A percentile compares a stretch with the other conserved stretches of the same genome.
Conservation (phyloP, 1,284 basidiomycete genomes). For the Kwoniella shivajii region DNA sequence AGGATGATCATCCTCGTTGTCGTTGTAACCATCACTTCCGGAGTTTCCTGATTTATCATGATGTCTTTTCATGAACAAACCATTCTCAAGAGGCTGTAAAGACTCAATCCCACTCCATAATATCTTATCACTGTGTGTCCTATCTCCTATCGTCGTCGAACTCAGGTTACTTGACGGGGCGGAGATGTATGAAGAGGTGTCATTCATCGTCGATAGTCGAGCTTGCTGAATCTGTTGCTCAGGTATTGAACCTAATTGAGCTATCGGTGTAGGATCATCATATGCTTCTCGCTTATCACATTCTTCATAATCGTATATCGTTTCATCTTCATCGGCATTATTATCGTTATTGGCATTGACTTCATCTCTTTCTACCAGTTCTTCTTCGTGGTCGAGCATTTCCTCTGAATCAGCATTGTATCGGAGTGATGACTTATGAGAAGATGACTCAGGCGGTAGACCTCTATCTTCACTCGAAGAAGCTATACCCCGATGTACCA, state of each 20-base stretch:
- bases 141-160: neutral
- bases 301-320: neutral
- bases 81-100: neutral
- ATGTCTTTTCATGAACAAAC: conserved; percentile 5
- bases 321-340: neutral
- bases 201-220: neutral
- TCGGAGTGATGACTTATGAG: neutral
- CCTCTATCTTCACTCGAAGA: no score
- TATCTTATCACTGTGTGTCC: conserved; percentile 11
- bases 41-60: conserved; percentile 3
- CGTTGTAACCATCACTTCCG: neutral
- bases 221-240: neutral
- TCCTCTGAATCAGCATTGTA: neutral
- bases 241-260: neutral
- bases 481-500: conserved; percentile 11
- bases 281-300: conserved; percentile 8
- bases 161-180: no score
- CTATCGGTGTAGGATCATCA: neutral
- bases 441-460: neutral
- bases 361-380: conserved; percentile 1
- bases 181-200: neutral
- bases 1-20: neutral
- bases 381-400: neutral
- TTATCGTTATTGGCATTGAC: neutral
- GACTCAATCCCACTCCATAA: conserved; percentile 8